A percentile compares a stretch with the other conserved stretches of the same genome.
These are phyloP conservation scores for Fagopyrum tataricum DNA, from an alignment of 148 eudicot species.

Conservation along the genomic window DNA sequence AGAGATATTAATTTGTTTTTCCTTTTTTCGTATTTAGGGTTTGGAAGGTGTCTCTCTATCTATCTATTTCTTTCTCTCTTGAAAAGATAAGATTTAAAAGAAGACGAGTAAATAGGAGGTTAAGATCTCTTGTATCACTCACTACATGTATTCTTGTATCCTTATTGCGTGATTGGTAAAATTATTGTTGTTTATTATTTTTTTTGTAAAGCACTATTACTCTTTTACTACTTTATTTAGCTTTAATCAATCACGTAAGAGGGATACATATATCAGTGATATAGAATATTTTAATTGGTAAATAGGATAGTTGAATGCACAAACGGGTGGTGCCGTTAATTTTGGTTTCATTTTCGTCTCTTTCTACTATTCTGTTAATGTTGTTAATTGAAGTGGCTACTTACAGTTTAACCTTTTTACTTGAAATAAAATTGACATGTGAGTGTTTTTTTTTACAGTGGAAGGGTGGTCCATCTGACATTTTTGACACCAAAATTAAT, in stretches of 20 bases:
- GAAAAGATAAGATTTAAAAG: neutral
- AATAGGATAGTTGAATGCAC: neutral
- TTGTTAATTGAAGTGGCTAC: neutral
- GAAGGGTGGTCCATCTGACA: slow-evolving; percentile 3
- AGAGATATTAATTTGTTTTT: slow-evolving; percentile 19
- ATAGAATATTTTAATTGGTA: neutral
- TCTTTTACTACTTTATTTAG: too few relatives aligned
- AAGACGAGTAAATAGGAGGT: neutral
- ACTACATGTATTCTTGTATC: too few relatives aligned
- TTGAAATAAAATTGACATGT: neutral
- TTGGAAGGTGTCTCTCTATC: slow-evolving; percentile 14
- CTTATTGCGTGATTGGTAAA: too few relatives aligned
- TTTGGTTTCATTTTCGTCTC: neutral
- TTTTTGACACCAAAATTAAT: neutral
- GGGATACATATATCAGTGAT: too few relatives aligned
- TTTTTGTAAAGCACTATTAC: too few relatives aligned
- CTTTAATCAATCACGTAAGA: too few relatives aligned
- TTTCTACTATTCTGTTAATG: neutral
- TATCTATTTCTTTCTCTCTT: slow-evolving; percentile 20
- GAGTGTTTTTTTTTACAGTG: neutral
- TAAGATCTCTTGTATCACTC: too few relatives aligned
- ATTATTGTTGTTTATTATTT: too few relatives aligned
- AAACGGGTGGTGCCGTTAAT: neutral
- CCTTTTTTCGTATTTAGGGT: neutral
- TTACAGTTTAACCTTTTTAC: neutral